Base-by-base conservation (phyloP, 2,329 filamentous ascomycete genomes). In the Magnaporthiopsis incrustans region DNA sequence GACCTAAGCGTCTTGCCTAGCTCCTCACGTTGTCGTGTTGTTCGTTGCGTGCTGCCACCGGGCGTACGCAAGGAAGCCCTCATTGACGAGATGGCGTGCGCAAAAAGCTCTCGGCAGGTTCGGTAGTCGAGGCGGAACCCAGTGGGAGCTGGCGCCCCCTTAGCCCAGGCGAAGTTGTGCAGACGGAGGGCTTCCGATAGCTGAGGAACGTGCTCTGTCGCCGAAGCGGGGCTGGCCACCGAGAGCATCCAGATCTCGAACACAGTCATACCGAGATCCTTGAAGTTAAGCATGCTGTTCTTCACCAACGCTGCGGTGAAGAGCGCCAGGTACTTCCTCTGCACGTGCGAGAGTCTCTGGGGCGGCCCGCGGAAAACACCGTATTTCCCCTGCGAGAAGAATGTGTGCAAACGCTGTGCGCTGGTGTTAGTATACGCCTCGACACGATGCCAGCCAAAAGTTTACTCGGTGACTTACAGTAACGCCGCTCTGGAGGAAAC, bases 241-340 rank as follows among this genome's bases (percentile, higher is more conserved):
- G 79, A 77, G 26, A 81, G 69, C 57, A 83, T 68, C 80, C 85
- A 86, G n/a, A 85, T 71, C 57, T 82, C 79, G 5, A 81, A 72
- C 12, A 82, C 69, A 11, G 76, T 78, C n/a, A 77, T 74, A 1
- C 75, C 77, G 3, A 81, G 69, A 56, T 81, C 76, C 70, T 77
- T 74, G 65, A 84, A 81, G 62, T 82, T 78, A 50, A 79, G 74
- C 26, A 82, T 70, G 10, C 76, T 75, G 60, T 78, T 73, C 64
- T 79, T 78, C 26, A 85, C 71, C 11, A 88, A 72, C 0, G 76
- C 77, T 2, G 78, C 74, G 30, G 86, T 70, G 68, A 87, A 87
- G 10, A 87, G 74, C 0, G 79, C 73, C 22, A 83, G 67, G 63
- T 79, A 80, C 64, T 70, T 76, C n/a, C 82, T 77, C 61, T 80